A percentile compares a stretch with the other conserved stretches of the same genome.
Evolutionary conservation across 177 flowering plant species (phyloP).

Genomic region (Vitis hybrid): DNA sequence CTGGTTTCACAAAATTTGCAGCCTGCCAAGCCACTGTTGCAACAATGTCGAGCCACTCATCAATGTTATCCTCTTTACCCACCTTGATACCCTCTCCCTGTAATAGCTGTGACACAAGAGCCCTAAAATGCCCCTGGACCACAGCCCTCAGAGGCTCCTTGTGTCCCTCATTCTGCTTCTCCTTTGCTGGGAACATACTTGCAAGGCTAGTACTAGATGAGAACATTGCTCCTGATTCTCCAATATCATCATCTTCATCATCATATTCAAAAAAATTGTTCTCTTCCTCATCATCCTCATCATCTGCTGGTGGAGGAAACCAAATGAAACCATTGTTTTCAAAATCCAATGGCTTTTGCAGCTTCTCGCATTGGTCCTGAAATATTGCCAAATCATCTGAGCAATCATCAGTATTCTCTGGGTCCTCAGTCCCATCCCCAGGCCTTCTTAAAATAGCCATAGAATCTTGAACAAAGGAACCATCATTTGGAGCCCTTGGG

Average conservation of each 20-base stretch:
- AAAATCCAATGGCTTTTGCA: conserved; percentile 69
- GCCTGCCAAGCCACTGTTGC: conserved; percentile 90
- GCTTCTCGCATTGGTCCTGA: conserved; percentile 20
- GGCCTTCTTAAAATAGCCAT: conserved; percentile 47
- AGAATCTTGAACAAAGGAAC: conserved; percentile 43
- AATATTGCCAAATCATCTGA: conserved; percentile 40
- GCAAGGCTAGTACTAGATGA: conserved; percentile 53
- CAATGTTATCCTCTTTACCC: conserved; percentile 37
- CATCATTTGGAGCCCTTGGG: conserved; percentile 31
- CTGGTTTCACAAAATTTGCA: conserved; percentile 90
- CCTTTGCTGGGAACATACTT: conserved; percentile 45
- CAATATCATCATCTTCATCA: conserved; percentile 87
- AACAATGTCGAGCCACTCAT: conserved; percentile 80
- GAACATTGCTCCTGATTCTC: conserved; percentile 52
- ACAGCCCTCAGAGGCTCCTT: conserved; percentile 68
- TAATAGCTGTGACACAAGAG: conserved; percentile 90
- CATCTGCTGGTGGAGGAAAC: conserved; percentile 91
- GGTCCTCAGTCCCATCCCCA: conserved; percentile 35
- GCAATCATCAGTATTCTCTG: conserved; percentile 39
- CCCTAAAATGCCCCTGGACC: conserved; percentile 86
- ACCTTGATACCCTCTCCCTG: conserved; percentile 64
- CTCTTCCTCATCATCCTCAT: conserved; percentile 69
- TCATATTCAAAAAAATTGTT: conserved; percentile 64
- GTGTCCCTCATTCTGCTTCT: conserved; percentile 49
- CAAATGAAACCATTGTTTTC: conserved; percentile 81